Percentiles rank a stretch among this genome's conserved stretches.
Evolutionary conservation across 768 basidiomycete genomes (phyloP).

Genomic region (Boletus edulis): DNA sequence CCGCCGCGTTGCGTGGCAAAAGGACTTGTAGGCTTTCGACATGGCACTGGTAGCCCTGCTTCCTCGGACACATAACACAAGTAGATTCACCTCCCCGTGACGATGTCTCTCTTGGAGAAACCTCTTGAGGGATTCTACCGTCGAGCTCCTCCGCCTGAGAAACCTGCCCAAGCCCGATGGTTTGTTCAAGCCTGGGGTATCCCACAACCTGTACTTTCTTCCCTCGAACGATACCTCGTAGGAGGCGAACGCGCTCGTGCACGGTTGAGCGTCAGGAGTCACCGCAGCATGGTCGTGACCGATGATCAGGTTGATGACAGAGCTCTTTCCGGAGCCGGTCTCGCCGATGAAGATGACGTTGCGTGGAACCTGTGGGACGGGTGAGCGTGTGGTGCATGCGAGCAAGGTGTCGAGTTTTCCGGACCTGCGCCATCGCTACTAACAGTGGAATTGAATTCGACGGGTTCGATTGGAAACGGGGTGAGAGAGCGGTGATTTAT

Average conservation of each 20-base stretch:
- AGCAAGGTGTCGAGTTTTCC: neutral
- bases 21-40: slow-evolving; percentile 17
- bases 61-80: slow-evolving; percentile 23
- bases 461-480: neutral
- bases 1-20: slow-evolving; percentile 33
- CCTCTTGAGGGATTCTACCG: slow-evolving; percentile 11
- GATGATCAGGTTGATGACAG: slow-evolving; percentile 40
- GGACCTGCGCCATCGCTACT: slow-evolving; percentile 6
- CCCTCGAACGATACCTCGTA: slow-evolving; percentile 26
- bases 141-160: slow-evolving; percentile 6
- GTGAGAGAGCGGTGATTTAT: neutral
- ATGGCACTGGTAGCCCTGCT: slow-evolving; percentile 15
- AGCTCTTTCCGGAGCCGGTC: slow-evolving; percentile 38
- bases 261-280: slow-evolving; percentile 30
- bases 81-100: slow-evolving; percentile 17
- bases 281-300: slow-evolving; percentile 19
- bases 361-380: slow-evolving; percentile 9
- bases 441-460: neutral
- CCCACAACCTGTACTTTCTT: slow-evolving; percentile 24
- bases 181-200: slow-evolving; percentile 32
- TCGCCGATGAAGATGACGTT: slow-evolving; percentile 39
- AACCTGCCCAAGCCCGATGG: neutral
- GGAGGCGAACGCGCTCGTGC: slow-evolving; percentile 25
- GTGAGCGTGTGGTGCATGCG: neutral
- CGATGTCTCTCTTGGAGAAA: slow-evolving; percentile 33